Evolutionary conservation across 2,329 filamentous ascomycete species (phyloP).

Genomic region (Drechslera avenae): DNA sequence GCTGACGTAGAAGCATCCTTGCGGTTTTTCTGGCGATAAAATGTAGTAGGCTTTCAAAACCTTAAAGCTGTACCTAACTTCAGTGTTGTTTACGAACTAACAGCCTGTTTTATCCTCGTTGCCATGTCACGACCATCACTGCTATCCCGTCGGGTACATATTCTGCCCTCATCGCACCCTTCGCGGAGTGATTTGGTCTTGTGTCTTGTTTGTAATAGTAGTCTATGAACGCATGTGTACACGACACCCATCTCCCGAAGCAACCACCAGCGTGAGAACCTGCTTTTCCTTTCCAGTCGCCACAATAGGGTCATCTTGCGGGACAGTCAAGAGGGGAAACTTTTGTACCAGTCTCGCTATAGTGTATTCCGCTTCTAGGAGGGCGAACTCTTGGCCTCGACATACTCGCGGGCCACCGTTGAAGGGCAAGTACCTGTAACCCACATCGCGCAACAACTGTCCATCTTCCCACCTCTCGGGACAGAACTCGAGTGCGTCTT

Average conservation of each 20-base stretch:
- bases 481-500: slow-evolving; percentile 43
- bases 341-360: slow-evolving; percentile 31
- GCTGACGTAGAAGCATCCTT: too few species aligned
- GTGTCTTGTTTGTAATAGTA: not conserved
- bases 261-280: slow-evolving; percentile 18
- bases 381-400: slow-evolving; percentile 38
- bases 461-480: slow-evolving; percentile 45
- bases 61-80: too few species aligned
- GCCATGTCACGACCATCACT: too few species aligned
- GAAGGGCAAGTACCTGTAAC: slow-evolving; percentile 41
- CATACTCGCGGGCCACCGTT: slow-evolving; percentile 38
- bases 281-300: slow-evolving; percentile 17
- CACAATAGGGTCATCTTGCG: slow-evolving; percentile 3
- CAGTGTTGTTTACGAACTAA: too few species aligned
- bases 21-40: too few species aligned
- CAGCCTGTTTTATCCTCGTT: too few species aligned
- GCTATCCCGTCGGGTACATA: too few species aligned
- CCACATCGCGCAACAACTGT: slow-evolving; percentile 6
- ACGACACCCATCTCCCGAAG: slow-evolving; percentile 18
- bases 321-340: slow-evolving; percentile 18
- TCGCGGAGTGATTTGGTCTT: too few species aligned
- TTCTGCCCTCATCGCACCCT: too few species aligned
- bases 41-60: too few species aligned
- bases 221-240: slow-evolving; percentile 2
- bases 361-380: slow-evolving; percentile 35